A percentile compares a stretch with the other conserved stretches of the same genome.
These are phyloP conservation scores for Trichoderma sp. DNA, from an alignment of 2,329 filamentous ascomycete species.

Conservation along the genomic window DNA sequence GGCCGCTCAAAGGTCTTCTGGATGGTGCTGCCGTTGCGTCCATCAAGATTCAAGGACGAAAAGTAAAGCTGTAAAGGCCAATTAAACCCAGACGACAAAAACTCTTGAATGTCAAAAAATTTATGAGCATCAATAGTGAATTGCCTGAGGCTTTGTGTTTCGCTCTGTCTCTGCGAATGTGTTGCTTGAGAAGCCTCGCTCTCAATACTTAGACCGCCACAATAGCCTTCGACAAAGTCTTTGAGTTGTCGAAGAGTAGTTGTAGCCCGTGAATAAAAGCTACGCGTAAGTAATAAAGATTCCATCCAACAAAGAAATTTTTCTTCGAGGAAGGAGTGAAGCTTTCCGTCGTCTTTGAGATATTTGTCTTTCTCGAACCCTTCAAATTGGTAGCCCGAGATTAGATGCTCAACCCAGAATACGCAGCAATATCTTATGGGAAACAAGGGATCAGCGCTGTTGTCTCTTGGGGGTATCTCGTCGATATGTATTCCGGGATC, in stretches of 20 bases:
- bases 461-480: accelerated
- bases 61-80: not conserved
- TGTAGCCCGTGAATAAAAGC: not conserved
- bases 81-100: no score
- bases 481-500: not conserved
- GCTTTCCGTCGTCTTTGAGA: not conserved
- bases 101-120: no score
- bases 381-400: not conserved
- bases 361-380: not conserved
- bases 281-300: not conserved
- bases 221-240: not conserved
- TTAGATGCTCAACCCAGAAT: not conserved
- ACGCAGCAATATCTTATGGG: not conserved
- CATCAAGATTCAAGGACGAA: not conserved
- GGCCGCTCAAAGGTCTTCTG: not conserved
- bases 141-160: not conserved
- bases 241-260: not conserved
- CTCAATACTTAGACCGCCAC: accelerated
- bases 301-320: not conserved
- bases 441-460: not conserved
- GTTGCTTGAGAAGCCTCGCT: not conserved
- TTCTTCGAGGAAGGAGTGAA: not conserved
- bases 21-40: no score
- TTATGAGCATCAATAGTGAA: not conserved
- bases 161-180: not conserved